Base-by-base conservation (phyloP, 169 alveolate species). In the Plasmodium inui region DNA sequence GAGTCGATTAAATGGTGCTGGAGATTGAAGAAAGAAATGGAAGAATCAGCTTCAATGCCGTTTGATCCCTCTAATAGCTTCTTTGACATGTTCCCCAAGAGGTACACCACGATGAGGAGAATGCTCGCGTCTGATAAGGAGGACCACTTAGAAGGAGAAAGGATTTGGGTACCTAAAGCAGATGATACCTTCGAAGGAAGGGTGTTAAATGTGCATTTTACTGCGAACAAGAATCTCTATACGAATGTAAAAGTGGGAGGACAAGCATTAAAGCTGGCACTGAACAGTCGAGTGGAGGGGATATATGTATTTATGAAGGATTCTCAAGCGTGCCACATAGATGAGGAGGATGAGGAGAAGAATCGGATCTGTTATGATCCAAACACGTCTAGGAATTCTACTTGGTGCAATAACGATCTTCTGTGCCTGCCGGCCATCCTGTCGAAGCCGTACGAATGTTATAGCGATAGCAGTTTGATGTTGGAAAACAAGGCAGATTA, bases 381-480 rank as follows among this genome's bases (percentile, higher is more conserved):
- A 1, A 76, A 74, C 50, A 28, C 30, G 2, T 93, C 97, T 9
- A 72, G 34, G 30, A 95, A 94, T 37, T 95, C 97, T 10, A 57
- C 78, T 1, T 96, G 98, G 98, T 96, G 98, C 41, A 61, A 92
- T 28, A 96, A 93, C 32, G 83, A 55, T 14, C 50, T 78, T 8
- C 84, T 85, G 17, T 84, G 92, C 19, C 94, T 96, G 44, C 85
- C 94, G 8, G 96, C 97, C n/a, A 96, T 96, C 9, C 57, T 78
- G 74, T 61, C 84, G 1, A 93, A 78, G 26, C 91, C 94, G 30
- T 96, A 61, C 83, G 82, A 92, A 32, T 96, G 98, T 46, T 83
- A 70, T n/a, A 94, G 84, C 26, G 96, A 86, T 0, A 44, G 46
- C 10, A 89, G 85, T 7, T 92, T 92, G 37, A 82, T 88, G n/a